Evolutionary conservation across 2,329 filamentous ascomycete species (phyloP).

Genomic region (Pseudogymnoascus sp.): DNA sequence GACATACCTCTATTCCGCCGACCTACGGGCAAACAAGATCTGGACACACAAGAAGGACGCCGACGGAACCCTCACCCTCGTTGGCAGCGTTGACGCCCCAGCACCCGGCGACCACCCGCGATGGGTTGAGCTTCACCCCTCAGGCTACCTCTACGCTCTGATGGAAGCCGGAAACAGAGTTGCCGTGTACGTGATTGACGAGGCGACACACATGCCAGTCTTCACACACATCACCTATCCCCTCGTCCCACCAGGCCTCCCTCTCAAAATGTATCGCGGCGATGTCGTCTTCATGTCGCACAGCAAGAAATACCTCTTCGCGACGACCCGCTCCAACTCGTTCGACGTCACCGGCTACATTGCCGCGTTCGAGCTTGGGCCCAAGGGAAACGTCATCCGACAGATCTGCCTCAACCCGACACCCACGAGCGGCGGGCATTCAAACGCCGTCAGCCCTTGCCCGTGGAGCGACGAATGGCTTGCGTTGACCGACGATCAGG

Average conservation of each 20-base stretch:
- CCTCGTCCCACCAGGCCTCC: conserved; percentile 59
- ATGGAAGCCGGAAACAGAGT: conserved; percentile 87
- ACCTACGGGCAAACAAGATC: conserved; percentile 69
- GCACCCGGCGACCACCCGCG: conserved; percentile 67
- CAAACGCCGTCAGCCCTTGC: conserved; percentile 77
- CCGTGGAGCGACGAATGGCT: conserved; percentile 83
- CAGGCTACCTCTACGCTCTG: conserved; percentile 73
- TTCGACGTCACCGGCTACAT: conserved; percentile 74
- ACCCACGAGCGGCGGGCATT: conserved; percentile 79
- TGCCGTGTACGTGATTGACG: conserved; percentile 73
- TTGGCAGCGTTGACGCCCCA: conserved; percentile 67
- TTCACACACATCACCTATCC: conserved; percentile 72
- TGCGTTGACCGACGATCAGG: conserved; percentile 82
- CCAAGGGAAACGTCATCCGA: conserved; percentile 61
- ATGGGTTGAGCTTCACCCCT: conserved; percentile 79
- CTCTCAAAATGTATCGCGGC: conserved; percentile 66
- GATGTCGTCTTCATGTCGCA: conserved; percentile 71
- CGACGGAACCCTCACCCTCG: conserved; percentile 54
- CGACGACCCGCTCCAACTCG: conserved; percentile 71
- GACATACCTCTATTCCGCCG: conserved; percentile 69
- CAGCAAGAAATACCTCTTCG: conserved; percentile 70
- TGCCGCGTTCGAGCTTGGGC: conserved; percentile 64
- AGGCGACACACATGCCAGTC: conserved; percentile 61
- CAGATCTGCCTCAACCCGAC: conserved; percentile 79
- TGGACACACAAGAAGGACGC: conserved; percentile 73